Evolutionary conservation across 164 flowering plant species (phyloP), one percentile per base, ranked within the genome.

Genomic region (Echeveria elegans): DNA sequence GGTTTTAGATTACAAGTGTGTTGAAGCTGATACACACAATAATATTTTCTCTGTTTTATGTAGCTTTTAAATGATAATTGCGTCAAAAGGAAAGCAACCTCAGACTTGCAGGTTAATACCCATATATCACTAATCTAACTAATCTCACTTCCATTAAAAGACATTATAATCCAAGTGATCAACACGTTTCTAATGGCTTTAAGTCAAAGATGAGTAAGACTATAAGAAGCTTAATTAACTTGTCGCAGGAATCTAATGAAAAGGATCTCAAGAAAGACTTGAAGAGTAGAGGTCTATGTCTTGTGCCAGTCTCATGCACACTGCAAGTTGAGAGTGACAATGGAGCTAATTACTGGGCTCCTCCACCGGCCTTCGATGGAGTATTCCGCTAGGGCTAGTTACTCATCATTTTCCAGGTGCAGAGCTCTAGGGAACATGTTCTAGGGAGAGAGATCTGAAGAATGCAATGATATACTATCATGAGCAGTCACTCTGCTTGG

Each of bases 401-500:
- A 4, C 50, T 18, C 5, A 24, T 21, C 19, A 6, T 18, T 8
- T 32, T 32, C 41, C 19, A 21, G 10, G 24, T 21, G 12, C 23
- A 48, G 5, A 34, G n/a, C n/a, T 28, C n/a, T 6, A 10, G 4
- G 64, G 36, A 60, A 29, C 37, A 41, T 2, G 14, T 14, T 3
- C 16, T 29, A 16, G 18, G 10, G n/a, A 19, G n/a, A 32, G 66
- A 40, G 66, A 23, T n/a, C 43, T 32, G 38, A 63, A 19, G 65
- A 63, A 12, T 10, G 36, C 11, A 75, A 74, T 81, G 88, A 75
- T 80, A 88, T 86, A 86, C 80, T 86, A 88, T 86, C 89, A 82
- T 78, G 85, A 86, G 89, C 95, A 83, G 86, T 79, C 96, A 90
- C 64, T 80, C 92, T 87, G 85, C 83, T 71, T 72, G 68, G 9